Base-by-base conservation (phyloP, 1,284 basidiomycete species). In the Veloboletus limbatus region DNA sequence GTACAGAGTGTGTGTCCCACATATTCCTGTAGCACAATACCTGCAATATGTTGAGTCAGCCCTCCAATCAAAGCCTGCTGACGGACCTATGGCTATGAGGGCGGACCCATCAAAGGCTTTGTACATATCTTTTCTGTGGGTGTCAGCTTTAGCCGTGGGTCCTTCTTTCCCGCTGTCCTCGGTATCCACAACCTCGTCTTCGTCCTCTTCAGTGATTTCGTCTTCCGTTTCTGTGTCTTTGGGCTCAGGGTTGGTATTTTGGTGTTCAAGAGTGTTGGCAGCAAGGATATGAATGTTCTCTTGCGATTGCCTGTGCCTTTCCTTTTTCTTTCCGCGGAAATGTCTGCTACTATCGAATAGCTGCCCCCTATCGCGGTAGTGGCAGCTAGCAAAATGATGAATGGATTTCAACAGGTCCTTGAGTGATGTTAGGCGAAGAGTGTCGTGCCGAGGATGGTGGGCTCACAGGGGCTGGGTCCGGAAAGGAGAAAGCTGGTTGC, bases 331-430 rank as follows among this genome's bases (percentile, higher is more conserved):
- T 48, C 61, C 62, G 14, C 80, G 74, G 53, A 69, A 76, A 40
- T 74, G 60, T 45, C 69, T 72, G 8, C 76, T 69, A 9, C 66
- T 70, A 52, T 87, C 76, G 22, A 71, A 67, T 4, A 88, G 60
- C 49, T 84, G 74, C 0, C 81, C 84, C 49, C 70, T 70, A 51
- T 80, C 77, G 18, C 70, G 67, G 54, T 87, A 88, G 57, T 81
- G 82, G 25, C 70, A 69, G 47, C 77, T 79, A 11, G 85, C 73
- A 50, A 82, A 81, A 57, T 81, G 70, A 54, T 88, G 86, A 40
- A 88, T 76, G 40, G 71, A 75, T 70, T 88, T 87, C 35, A 88
- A 62, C 5, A 88, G 62, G 53, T 88, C 85, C 85, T 88, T 40
- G 36, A 33, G 17, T 41, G 38, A 26, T 30, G 43, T 55, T 17